phyloP scores from a whole-genome alignment of 208 protist genomes.

The Phytomonas francai region DNA sequence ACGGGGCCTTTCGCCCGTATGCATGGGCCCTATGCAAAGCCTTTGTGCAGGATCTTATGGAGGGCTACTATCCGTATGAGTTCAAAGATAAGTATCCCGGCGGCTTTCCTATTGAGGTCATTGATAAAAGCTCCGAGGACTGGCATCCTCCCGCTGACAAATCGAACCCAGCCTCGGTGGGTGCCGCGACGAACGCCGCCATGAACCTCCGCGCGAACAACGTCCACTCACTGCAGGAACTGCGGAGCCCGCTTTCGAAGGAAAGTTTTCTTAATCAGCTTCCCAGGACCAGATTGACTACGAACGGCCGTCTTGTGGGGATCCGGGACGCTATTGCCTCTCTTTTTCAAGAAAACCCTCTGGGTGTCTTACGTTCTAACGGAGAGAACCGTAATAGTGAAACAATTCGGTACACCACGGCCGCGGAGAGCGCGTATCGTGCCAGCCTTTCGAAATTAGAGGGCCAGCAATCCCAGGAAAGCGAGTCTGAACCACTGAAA shows the following conservation, averaged over 20 bases:
- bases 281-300: slow-evolving; percentile 54
- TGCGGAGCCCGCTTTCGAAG: slow-evolving; percentile 15
- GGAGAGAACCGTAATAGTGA: background rate
- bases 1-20: slow-evolving; percentile 81
- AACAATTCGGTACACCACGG: slow-evolving; percentile 39
- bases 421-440: slow-evolving; percentile 29
- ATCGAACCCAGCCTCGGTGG: background rate
- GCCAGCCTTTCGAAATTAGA: background rate
- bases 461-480: background rate
- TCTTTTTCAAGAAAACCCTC: slow-evolving; percentile 27
- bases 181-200: background rate
- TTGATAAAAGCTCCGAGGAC: slow-evolving; percentile 43
- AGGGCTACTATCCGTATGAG: slow-evolving; percentile 93
- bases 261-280: slow-evolving; percentile 65
- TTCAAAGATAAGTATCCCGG: slow-evolving; percentile 91
- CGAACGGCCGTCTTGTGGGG: slow-evolving; percentile 58
- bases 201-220: slow-evolving; percentile 2
- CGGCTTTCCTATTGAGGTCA: slow-evolving; percentile 83
- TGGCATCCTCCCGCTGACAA: slow-evolving; percentile 4
- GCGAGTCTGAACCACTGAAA: background rate
- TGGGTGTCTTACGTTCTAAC: background rate
- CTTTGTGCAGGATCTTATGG: slow-evolving; percentile 82
- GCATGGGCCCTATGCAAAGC: slow-evolving; percentile 81
- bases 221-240: slow-evolving; percentile 23
- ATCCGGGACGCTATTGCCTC: slow-evolving; percentile 45